phyloP scores from a whole-genome alignment of 1,139 yeast species.

The Debaryomyces robertsiae region DNA sequence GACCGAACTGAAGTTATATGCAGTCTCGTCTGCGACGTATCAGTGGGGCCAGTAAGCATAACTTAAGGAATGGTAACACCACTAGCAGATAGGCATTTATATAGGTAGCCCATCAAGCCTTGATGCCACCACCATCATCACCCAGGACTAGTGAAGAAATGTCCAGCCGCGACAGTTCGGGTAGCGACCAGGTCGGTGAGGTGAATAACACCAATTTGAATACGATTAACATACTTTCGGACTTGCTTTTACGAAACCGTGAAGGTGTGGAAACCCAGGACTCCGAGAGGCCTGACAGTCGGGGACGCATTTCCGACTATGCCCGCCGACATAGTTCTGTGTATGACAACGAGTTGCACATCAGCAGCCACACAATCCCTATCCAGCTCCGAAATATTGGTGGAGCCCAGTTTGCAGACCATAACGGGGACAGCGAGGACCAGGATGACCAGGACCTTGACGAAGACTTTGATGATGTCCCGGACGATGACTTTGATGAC shows the following conservation, averaged over 20 bases:
- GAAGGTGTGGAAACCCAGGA: neutral
- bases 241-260: conserved; percentile 9
- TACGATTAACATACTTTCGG: conserved; percentile 14
- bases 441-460: conserved; percentile 12
- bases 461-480: conserved; percentile 14
- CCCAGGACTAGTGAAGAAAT: conserved; percentile 9
- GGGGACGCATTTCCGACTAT: neutral
- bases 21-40: neutral
- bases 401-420: conserved; percentile 11
- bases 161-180: conserved; percentile 1
- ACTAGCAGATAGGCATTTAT: too few relatives aligned
- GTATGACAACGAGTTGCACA: conserved; percentile 14
- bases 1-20: neutral
- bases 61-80: too few relatives aligned
- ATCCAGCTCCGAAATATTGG: conserved; percentile 13
- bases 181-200: neutral
- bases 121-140: conserved; percentile 17
- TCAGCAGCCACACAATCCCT: conserved; percentile 13
- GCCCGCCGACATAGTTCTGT: conserved; percentile 10
- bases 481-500: conserved; percentile 11
- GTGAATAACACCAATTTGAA: conserved; percentile 7
- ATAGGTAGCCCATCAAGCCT: too few relatives aligned
- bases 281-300: neutral
- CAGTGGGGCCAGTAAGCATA: neutral
- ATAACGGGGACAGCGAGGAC: conserved; percentile 12